Evolutionary conservation across 2,329 filamentous ascomycete species (phyloP), one percentile per base, ranked within the genome.

Genomic region (Neofusicoccum laricinum): DNA sequence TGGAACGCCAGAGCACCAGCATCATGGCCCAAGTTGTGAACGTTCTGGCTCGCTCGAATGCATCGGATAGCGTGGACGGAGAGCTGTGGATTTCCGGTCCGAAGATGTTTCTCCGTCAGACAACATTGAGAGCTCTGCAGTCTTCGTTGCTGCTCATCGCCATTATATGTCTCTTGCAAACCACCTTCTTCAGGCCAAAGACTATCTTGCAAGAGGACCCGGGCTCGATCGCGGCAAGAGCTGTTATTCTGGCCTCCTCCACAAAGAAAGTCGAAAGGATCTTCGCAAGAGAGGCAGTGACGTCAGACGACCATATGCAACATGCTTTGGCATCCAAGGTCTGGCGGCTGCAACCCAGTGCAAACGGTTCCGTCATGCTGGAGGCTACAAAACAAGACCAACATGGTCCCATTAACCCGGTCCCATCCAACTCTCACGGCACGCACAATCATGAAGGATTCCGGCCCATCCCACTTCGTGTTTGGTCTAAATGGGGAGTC

Each of bases 21-120:
- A 64, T 64, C 41, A 41, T 50, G 45, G 62, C 62, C 5, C 62
- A 64, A 15, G 36, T 64, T 4, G 36, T 58, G n/a, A 64, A 64
- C 41, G 34, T 36, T 4, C 53, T 58, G 1, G 41, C 43, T 15
- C 62, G 62, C 7, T 17, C 34, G 15, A 49, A 59, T 17, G 10
- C 32, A 4, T 34, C 43, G 1, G 43, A 30, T 2, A 43, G 11
- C 12, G 46, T 63, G 3, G 15, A 57, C 6, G 61, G 61, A 19
- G n/a, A 32, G 7, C 19, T 57, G 14, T 43, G 61, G 38, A 48
- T n/a, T 0, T 30, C 32, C 7, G 61, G 61, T 0, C 61, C 61
- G 1, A 63, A 48, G n/a, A 34, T 63, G 49, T 57, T 63, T 32
- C 61, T 63, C 25, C 49, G 61, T 5, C 40, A 48, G 19, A n/a